Base-by-base conservation (phyloP, 768 basidiomycete genomes). In the Hericium rajendrae region DNA sequence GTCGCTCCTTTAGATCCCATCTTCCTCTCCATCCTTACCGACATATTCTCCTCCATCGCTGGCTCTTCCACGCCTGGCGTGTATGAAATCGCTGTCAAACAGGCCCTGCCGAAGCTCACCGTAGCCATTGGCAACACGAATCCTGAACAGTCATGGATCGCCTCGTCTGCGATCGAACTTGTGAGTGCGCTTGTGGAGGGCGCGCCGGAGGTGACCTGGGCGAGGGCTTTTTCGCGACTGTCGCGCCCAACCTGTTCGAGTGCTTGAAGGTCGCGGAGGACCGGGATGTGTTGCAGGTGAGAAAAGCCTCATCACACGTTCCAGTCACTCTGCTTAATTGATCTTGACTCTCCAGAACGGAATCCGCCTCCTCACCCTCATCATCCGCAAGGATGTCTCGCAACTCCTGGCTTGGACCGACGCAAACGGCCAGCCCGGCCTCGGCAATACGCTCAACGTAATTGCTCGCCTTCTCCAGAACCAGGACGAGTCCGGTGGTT, bases 401-500 rank as follows among this genome's bases (percentile, higher is more conserved):
- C 94, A 94, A 66, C 72, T 98, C 8, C 69, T 95, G 5, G 72
- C 79, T 1, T 97, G 93, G 91, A 76, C 71, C 26, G 85, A 88
- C 61, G 61, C 73, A 0, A 75, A 76, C 48, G 86, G 88, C 20
- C 80, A 83, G 60, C 80, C 79, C 26, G 95, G 95, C 13, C 79
- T 97, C 10, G 82, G 86, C 38, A 77, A 84, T 58, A 78, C 89
- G 15, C 76, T 97, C 49, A 76, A 77, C 12, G 73, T 97, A 43
- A 82, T 97, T 38, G 91, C 87, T 26, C 83, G 81, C 60, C 79
- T 90, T 48, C 75, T 99, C 26, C 80, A 84, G 57, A 81, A 76
- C 59, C 83, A 89, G 60, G 89, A 93, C 60, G 97, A 99, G 70
- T 88, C 94, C 0, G 93, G 89, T 41, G 95, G 94, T 10, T 79